Conservation (phyloP, 345 rosid genomes). For the Lepidium sativum region DNA sequence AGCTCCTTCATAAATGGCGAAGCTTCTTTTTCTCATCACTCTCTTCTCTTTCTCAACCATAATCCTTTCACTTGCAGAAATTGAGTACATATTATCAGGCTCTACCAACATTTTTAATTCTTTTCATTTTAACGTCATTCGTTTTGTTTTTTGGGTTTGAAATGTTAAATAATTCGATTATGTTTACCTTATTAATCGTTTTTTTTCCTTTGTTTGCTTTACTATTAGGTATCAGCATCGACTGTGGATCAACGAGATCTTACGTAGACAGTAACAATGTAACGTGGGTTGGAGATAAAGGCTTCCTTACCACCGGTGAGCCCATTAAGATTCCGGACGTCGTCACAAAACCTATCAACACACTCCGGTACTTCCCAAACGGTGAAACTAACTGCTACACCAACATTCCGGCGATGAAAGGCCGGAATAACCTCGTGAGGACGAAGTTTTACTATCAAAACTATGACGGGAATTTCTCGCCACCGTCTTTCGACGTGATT, state of each 20-base stretch:
- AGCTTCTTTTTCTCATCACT: background rate
- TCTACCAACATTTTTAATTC: background rate
- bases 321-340: no score
- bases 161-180: no score
- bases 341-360: no score
- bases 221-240: no score
- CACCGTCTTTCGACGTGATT: slow-evolving; percentile 12
- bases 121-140: background rate
- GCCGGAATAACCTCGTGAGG: slow-evolving; percentile 8
- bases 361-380: no score
- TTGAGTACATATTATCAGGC: background rate
- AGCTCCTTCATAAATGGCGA: slow-evolving; percentile 10
- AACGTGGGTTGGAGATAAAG: no score
- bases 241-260: no score
- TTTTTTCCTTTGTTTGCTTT: no score
- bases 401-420: slow-evolving; percentile 11
- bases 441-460: slow-evolving; percentile 9
- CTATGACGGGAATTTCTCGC: slow-evolving; percentile 9
- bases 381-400: slow-evolving; percentile 19
- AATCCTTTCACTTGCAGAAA: background rate
- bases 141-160: no score
- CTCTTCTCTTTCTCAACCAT: background rate
- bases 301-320: no score
- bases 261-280: no score
- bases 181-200: background rate